Evolutionary conservation across 1,139 yeast genomes (phyloP), one percentile per base, ranked within the genome.

Genomic region (Suhomyces bribrorum): DNA sequence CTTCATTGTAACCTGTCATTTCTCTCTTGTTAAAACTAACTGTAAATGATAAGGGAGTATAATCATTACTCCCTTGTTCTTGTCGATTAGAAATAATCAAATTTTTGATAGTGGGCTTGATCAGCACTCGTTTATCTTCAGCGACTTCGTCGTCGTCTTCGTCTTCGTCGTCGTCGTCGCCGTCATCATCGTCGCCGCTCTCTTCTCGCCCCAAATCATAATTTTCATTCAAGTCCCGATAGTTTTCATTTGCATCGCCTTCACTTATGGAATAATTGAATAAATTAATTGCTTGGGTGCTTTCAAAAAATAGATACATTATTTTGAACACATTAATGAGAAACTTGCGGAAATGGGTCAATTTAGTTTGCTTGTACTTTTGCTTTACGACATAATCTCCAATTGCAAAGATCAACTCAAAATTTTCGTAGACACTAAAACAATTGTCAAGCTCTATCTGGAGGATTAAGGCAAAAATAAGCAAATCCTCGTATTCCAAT

Each of bases 401-500:
- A 34, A 71, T 69, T 5, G 76, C 73, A 50, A 60, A 70, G 8
- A 70, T 52, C 31, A 70, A 57, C 36, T 70, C 75, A 28, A 60
- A 67, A 48, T 72, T 72, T 45, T 71, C 77, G 45, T 57, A 71
- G 1, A 72, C 70, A 25, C 70, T 66, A 42, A 59, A 69, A 23
- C 55, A 50, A 33, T 54, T 58, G 48, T 72, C 77, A 13, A 67
- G 45, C 36, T 69, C 70, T 22, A 70, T 57, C 44, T 67, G 73
- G 13, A 72, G 48, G 3, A 68, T 50, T 5, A 72, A 55, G 6
- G 66, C 62, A 5, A 71, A 37, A 9, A 58, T 43, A 13, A 58
- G 38, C 26, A 49, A 36, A 15, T 49, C 48, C 28, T 56, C 57
- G 37, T 58, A 58, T 14, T 41, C 50, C 16, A 38, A 18, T 7